phyloP scores from a whole-genome alignment of 139 green algal species.

The Tetratostichococcus sp. region DNA sequence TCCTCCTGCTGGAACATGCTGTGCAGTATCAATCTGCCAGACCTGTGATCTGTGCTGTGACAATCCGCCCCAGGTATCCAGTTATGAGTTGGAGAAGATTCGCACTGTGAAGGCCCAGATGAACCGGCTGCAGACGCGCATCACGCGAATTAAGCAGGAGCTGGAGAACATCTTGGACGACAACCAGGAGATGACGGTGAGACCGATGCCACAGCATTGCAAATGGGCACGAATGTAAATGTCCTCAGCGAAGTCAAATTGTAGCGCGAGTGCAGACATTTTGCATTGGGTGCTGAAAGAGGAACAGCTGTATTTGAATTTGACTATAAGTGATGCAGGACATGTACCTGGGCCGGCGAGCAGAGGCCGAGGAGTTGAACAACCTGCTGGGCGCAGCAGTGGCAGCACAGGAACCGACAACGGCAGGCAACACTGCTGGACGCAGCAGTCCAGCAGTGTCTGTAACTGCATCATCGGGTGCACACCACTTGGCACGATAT shows the following conservation, averaged over 20 bases:
- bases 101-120: slow-evolving; percentile 13
- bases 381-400: background rate
- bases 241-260: too few relatives aligned
- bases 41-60: too few relatives aligned
- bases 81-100: slow-evolving; percentile 13
- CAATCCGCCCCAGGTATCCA: slow-evolving; percentile 5
- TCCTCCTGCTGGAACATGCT: too few relatives aligned
- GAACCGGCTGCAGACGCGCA: slow-evolving; percentile 13
- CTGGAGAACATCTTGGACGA: slow-evolving; percentile 28
- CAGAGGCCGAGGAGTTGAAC: background rate
- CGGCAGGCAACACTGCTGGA: background rate
- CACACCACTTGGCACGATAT: too few relatives aligned
- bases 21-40: too few relatives aligned
- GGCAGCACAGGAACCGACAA: background rate
- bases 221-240: too few relatives aligned
- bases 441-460: too few relatives aligned
- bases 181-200: slow-evolving; percentile 6
- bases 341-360: slow-evolving; percentile 18
- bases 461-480: too few relatives aligned
- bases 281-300: too few relatives aligned
- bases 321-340: slow-evolving; percentile 19
- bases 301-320: too few relatives aligned
- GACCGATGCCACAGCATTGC: too few relatives aligned
- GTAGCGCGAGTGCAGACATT: too few relatives aligned
- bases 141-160: slow-evolving; percentile 18